These are phyloP conservation scores for Lathyrus sativus DNA, from an alignment of 306 rosid species.

Conservation along the genomic window DNA sequence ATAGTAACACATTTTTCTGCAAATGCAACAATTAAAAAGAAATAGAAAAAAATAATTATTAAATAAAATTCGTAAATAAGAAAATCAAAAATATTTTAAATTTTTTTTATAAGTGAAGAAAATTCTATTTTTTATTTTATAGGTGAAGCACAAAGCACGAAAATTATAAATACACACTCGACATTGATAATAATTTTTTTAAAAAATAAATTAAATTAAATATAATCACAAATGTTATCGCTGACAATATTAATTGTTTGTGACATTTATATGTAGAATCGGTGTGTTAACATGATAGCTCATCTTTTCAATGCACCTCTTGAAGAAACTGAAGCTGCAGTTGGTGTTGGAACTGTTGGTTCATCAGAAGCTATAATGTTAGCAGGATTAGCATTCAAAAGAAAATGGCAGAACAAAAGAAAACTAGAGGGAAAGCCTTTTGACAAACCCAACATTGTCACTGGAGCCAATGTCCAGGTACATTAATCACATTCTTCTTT, in stretches of 20 bases:
- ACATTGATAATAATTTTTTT: no score
- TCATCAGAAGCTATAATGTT: constrained; percentile 97
- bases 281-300: constrained; percentile 95
- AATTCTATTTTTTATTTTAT: no score
- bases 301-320: constrained; percentile 91
- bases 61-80: not conserved
- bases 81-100: no score
- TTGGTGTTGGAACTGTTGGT: constrained; percentile 94
- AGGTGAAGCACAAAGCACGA: no score
- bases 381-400: constrained; percentile 96
- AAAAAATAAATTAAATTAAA: no score
- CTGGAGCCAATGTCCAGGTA: constrained; percentile 96
- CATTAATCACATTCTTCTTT: no score
- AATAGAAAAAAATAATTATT: no score
- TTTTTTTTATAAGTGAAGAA: no score
- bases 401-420: constrained; percentile 81
- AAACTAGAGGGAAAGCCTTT: constrained; percentile 62
- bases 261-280: constrained; percentile 54
- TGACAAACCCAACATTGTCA: constrained; percentile 91
- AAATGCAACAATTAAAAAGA: no score
- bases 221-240: no score
- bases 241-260: not conserved
- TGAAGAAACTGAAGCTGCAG: constrained; percentile 66
- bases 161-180: no score
- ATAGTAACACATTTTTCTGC: no score